Conservation (phyloP, 1,284 basidiomycete species). For the Irpex lacteus region DNA sequence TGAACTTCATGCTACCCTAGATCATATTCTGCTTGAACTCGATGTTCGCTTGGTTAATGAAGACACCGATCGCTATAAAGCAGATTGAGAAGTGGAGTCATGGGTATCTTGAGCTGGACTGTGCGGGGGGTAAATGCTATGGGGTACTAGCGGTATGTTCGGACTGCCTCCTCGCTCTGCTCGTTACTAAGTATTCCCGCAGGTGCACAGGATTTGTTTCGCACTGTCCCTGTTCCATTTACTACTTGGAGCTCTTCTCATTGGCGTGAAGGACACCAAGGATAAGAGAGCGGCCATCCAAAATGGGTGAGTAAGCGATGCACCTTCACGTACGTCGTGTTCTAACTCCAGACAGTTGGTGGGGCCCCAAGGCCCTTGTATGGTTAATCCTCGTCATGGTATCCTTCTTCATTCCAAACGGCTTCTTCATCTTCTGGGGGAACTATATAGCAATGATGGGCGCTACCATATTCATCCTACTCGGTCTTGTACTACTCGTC, state of each 20-base stretch:
- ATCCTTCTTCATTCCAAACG: conserved; percentile 92
- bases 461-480: conserved; percentile 91
- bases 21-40: conserved; percentile 96
- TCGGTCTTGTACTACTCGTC: conserved; percentile 95
- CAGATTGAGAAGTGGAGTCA: conserved; percentile 92
- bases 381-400: conserved; percentile 79
- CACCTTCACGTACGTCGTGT: background rate
- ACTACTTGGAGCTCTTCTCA: conserved; percentile 74
- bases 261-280: conserved; percentile 88
- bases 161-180: background rate
- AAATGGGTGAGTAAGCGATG: conserved; percentile 75
- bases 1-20: conserved; percentile 37
- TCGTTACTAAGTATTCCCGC: background rate
- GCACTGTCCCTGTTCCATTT: conserved; percentile 90
- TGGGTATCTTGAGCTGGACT: conserved; percentile 98
- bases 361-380: conserved; percentile 93
- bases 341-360: conserved; percentile 67
- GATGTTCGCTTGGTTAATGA: conserved; percentile 96
- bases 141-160: conserved; percentile 88
- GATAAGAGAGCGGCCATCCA: conserved; percentile 93
- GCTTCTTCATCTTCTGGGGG: conserved; percentile 95
- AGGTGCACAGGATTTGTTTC: conserved; percentile 98
- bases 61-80: conserved; percentile 84
- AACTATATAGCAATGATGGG: conserved; percentile 92
- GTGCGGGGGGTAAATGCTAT: conserved; percentile 90